Conservation (phyloP, 371 early-diverging fungal species). For the Rhizopus arrhizus region DNA sequence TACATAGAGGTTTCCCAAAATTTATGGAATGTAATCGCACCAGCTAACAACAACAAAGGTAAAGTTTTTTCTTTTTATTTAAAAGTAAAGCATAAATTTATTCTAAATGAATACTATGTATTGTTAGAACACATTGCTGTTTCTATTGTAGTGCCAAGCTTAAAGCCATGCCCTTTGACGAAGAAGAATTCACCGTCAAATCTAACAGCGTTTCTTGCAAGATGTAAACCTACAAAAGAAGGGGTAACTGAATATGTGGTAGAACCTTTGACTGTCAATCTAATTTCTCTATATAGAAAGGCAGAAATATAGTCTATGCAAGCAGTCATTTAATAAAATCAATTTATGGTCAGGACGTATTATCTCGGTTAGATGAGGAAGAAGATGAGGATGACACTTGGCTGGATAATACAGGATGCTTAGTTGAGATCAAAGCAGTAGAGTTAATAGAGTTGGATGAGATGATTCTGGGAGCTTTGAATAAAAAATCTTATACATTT, state of each 20-base stretch:
- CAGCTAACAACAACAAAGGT: slow-evolving; percentile 15
- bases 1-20: slow-evolving; percentile 23
- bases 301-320: slow-evolving; percentile 22
- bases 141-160: slow-evolving; percentile 21
- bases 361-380: slow-evolving; percentile 38
- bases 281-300: slow-evolving; percentile 4
- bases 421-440: slow-evolving; percentile 40
- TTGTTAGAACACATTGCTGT: slow-evolving; percentile 21
- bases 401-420: slow-evolving; percentile 12
- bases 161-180: slow-evolving; percentile 7
- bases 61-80: background rate
- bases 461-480: slow-evolving; percentile 65
- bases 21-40: slow-evolving; percentile 19
- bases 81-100: background rate
- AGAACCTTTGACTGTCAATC: slow-evolving; percentile 6
- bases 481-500: slow-evolving; percentile 54
- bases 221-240: slow-evolving; percentile 19
- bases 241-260: slow-evolving; percentile 13
- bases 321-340: slow-evolving; percentile 30
- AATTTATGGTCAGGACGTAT: slow-evolving; percentile 41
- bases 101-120: background rate
- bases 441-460: slow-evolving; percentile 65
- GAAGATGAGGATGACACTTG: slow-evolving; percentile 29
- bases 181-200: background rate
- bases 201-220: slow-evolving; percentile 16